These are phyloP conservation scores for Jaapia argillacea DNA, from an alignment of 768 basidiomycete species.

Conservation along the genomic window DNA sequence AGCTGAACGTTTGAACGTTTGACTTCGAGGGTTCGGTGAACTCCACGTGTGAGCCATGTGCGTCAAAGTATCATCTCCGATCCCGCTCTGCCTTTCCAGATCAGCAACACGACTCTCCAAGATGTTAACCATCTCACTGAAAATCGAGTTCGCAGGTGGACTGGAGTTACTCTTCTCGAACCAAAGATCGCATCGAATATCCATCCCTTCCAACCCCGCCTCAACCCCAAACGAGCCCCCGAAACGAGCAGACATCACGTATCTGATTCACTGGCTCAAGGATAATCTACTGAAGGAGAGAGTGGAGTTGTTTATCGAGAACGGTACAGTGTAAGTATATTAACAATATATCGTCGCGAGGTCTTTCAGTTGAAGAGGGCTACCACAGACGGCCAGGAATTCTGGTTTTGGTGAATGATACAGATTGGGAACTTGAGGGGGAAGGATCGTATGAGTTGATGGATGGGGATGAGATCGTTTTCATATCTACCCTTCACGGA, in stretches of 20 bases:
- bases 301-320: constrained; percentile 83
- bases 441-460: constrained; percentile 79
- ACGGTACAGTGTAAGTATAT: constrained; percentile 79
- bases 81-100: no score
- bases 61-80: no score
- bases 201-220: constrained; percentile 36
- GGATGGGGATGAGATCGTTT: constrained; percentile 82
- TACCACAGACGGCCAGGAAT: constrained; percentile 88
- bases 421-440: constrained; percentile 96
- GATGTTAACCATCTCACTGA: constrained; percentile 28
- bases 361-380: no score
- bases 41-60: no score
- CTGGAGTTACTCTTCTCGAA: constrained; percentile 80
- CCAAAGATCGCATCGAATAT: constrained; percentile 44
- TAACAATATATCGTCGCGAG: no score
- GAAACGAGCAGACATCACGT: constrained; percentile 54
- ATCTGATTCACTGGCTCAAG: constrained; percentile 71
- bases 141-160: constrained; percentile 76
- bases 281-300: constrained; percentile 75
- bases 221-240: constrained; percentile 12
- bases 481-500: constrained; percentile 94
- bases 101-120: no score
- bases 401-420: constrained; percentile 92
- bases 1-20: no score
- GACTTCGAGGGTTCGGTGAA: no score